Conservation (phyloP, 208 protist genomes). For the Leishmania lainsoni region DNA sequence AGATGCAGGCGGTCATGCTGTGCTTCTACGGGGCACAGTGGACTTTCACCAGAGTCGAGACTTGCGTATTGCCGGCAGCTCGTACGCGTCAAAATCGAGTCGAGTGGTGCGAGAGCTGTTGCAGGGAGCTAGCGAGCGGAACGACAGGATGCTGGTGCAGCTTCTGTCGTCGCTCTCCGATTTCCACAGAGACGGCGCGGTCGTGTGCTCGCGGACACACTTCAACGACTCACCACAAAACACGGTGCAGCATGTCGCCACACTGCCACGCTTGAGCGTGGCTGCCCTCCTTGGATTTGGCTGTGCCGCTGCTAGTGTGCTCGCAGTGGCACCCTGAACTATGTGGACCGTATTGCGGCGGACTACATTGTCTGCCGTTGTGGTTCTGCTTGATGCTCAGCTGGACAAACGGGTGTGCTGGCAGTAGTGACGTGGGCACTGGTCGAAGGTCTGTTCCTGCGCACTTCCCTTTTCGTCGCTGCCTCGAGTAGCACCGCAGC, state of each 20-base stretch:
- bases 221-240: constrained; percentile 14
- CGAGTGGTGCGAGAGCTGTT: neutral
- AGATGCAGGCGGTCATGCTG: no score
- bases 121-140: neutral
- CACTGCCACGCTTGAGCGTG: constrained; percentile 4
- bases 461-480: constrained; percentile 27
- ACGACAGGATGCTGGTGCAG: constrained; percentile 1
- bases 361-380: constrained; percentile 27
- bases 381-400: constrained; percentile 23
- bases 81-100: constrained; percentile 3
- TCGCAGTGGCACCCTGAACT: constrained; percentile 23
- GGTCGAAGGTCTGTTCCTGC: constrained; percentile 11
- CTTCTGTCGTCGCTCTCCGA: constrained; percentile 8
- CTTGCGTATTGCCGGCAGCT: constrained; percentile 12
- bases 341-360: constrained; percentile 8
- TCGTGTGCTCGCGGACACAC: constrained; percentile 8
- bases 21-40: neutral
- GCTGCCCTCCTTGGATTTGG: neutral
- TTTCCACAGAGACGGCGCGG: neutral
- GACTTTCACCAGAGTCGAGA: constrained; percentile 8
- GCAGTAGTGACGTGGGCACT: constrained; percentile 9
- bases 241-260: constrained; percentile 4
- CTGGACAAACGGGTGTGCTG: constrained; percentile 14
- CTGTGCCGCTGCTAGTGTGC: constrained; percentile 14
- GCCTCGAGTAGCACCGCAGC: constrained; percentile 19